Evolutionary conservation across 2,329 filamentous ascomycete genomes (phyloP).

Genomic region (Penicillium sp.): DNA sequence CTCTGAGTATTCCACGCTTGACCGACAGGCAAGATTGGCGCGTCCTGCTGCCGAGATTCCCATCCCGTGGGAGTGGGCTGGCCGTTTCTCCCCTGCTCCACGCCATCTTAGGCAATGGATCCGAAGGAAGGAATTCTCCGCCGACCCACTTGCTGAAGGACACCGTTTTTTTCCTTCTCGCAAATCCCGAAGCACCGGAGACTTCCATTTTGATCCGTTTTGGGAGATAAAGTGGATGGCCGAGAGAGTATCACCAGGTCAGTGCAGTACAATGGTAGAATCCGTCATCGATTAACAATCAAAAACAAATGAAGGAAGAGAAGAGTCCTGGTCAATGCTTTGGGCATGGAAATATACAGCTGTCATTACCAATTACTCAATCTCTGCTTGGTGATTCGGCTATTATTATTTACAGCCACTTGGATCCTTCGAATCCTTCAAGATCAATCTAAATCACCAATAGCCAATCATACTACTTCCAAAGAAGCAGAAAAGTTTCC

Average conservation of each 20-base stretch:
- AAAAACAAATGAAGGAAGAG: background rate
- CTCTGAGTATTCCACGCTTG: background rate
- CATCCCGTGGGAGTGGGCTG: constrained; percentile 18
- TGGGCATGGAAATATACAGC: background rate
- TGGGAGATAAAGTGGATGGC: background rate
- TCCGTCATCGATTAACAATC: background rate
- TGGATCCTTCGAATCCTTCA: constrained; percentile 4
- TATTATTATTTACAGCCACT: background rate
- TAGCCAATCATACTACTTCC: background rate
- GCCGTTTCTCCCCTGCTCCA: constrained; percentile 23
- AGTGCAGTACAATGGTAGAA: background rate
- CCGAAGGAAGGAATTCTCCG: constrained; percentile 21
- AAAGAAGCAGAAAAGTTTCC: background rate
- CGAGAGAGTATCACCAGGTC: background rate
- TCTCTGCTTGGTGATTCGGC: background rate
- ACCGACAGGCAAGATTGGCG: constrained; percentile 21
- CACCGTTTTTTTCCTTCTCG: constrained; percentile 12
- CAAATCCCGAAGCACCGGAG: constrained; percentile 31
- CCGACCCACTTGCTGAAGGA: constrained; percentile 24
- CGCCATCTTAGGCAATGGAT: constrained; percentile 24
- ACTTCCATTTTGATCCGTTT: background rate
- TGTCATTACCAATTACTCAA: background rate
- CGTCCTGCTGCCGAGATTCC: constrained; percentile 24
- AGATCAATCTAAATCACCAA: background rate
- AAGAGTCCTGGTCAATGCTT: background rate